Base-by-base conservation (phyloP, 441 rosid species). In the Raphanus hybrid region DNA sequence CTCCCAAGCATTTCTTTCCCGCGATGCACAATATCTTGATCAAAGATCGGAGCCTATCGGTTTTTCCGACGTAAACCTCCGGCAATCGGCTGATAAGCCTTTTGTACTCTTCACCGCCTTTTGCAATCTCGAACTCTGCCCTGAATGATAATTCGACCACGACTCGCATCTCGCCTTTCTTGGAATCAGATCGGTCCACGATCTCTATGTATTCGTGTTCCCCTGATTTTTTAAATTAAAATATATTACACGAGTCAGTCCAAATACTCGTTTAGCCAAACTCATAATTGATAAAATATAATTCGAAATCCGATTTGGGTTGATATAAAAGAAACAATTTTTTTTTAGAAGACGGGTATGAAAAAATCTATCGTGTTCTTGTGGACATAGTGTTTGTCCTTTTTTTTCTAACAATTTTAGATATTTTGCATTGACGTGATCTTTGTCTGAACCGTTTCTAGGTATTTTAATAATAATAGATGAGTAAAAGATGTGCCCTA, bases 71-170 rank as follows among this genome's bases (percentile, higher is more conserved):
- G 37, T 85, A 90, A 9, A 91, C 82, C 71, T 90, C 92, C 34
- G 97, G 97, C 34, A 92, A 58, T 18, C 70, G 80, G 1, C 80
- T 68, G 5, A 85, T 61, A 48, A 92, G 76, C 64, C 69, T 75
- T 39, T 85, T 87, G 83, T 92, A 94, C 16, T 87, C 92, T 59
- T 87, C 85, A 41, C 78, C 76, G 11, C 93, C 89, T 78, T 87
- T 89, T 1, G 89, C 97, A 85, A 91, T 89, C 87, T 90, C 93
- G 64, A 94, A 92, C 80, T 94, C 96, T 0, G 84, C 90, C 61
- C 89, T 81, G 64, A 94, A 94, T 66, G 86, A 89, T 67, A 88
- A 80, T 78, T 94, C 96, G 8, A 94, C 85, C 52, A 92, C 78
- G 43, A 92, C 87, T 68, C 89, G 80, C 50, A 88, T 71, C 61